These are phyloP conservation scores for Purpureocillium lavendulum DNA, from an alignment of 2,329 filamentous ascomycete species.

Conservation along the genomic window DNA sequence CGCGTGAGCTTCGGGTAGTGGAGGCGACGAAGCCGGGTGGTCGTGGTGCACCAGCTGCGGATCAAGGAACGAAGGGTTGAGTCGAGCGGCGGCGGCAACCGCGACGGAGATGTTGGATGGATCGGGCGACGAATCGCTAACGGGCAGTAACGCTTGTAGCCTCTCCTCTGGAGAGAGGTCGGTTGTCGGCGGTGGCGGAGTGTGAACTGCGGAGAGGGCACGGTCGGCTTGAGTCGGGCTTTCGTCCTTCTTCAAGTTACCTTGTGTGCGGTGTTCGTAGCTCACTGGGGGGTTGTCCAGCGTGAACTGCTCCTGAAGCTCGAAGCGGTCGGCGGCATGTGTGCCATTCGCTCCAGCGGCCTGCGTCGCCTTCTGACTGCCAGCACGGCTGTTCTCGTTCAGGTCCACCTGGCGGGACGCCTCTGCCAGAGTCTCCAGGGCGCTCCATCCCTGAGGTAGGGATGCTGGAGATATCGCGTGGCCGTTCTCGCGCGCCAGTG, in stretches of 20 bases:
- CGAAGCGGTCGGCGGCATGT: conserved; percentile 31
- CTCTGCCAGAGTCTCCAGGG: conserved; percentile 79
- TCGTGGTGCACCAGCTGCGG: conserved; percentile 33
- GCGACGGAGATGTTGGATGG: conserved; percentile 46
- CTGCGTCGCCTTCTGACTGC: conserved; percentile 26
- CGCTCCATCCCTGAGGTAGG: conserved; percentile 60
- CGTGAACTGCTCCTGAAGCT: conserved; percentile 51
- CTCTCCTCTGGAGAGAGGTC: conserved; percentile 40
- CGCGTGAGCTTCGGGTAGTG: conserved; percentile 11
- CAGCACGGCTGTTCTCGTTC: conserved; percentile 49
- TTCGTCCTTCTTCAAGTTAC: conserved; percentile 15
- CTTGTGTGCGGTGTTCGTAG: conserved; percentile 30
- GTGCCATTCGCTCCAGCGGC: conserved; percentile 13
- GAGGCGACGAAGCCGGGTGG: conserved; percentile 18
- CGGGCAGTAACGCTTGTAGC: conserved; percentile 36
- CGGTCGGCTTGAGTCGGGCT: neutral
- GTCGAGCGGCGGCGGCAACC: conserved; percentile 45
- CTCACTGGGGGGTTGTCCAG: conserved; percentile 45
- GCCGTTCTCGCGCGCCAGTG: conserved; percentile 18
- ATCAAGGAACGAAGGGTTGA: conserved; percentile 47
- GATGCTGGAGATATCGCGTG: conserved; percentile 19
- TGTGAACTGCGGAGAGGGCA: conserved; percentile 11
- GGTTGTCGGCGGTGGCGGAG: conserved; percentile 16
- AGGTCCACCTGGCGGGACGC: conserved; percentile 74
- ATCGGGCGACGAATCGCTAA: conserved; percentile 28